Base-by-base conservation (phyloP, 371 early-diverging fungal genomes). In the Mortierella sp. region DNA sequence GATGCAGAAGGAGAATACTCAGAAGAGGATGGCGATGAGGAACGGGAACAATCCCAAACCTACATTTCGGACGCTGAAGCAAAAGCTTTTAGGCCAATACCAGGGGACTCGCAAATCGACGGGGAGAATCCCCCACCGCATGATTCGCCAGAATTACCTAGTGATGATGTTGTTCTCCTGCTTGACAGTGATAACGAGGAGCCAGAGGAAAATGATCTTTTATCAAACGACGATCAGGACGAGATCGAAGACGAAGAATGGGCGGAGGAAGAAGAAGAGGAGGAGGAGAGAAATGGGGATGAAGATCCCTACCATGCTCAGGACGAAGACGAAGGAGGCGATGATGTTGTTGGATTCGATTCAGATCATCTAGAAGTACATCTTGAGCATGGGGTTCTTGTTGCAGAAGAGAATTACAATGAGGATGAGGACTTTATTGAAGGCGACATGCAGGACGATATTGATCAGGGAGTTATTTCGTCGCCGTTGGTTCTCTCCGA, bases 121-220 rank as follows among this genome's bases (percentile, higher is more conserved):
- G 11, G 30, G 3, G 43, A 62, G 12, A 18, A 30, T 28, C 18
- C 22, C 16, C 55, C 43, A n/a, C 10, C 52, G 2, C 37, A 20
- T 3, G 9, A 52, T 14, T 51, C 49, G 52, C 2, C 35, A 16
- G 39, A 14, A 22, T 12, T 39, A 16, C 54, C 66, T 5, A 65
- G 57, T 3, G 66, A 65, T 22, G 40, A 39, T 55, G 64, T 64
- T 35, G 66, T 65, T 16, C 37, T 65, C 4, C 55, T 65, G 16
- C 66, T 52, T 20, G 66, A 65, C 40, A 55, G 55, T 32, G 59
- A 61, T 35, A 58, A 47, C 12, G 68, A 67, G 20, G 45, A 30
- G 26, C 8, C 26, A 40, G 58, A 40, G 28, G 30, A 28, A 22
- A 22, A 24, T 24, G 52, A 22, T 0, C 6, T 24, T 22, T 20